Evolutionary conservation across 2,329 filamentous ascomycete species (phyloP).

Genomic region (Raffaelea deltoideospora): DNA sequence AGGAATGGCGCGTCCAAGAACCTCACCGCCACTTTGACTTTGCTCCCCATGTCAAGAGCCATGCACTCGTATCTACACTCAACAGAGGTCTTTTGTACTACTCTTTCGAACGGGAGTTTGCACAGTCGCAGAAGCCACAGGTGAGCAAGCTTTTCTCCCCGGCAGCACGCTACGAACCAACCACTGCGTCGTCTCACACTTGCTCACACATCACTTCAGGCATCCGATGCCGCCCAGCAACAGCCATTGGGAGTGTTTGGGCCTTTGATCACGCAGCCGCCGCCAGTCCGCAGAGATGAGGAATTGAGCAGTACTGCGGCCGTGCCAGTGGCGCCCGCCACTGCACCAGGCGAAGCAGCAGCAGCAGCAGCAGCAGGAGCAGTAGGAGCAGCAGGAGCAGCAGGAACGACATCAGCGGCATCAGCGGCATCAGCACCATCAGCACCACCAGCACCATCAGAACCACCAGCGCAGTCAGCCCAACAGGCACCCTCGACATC

Average conservation of each 20-base stretch:
- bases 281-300: constrained; percentile 20
- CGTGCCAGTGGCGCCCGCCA: too few species aligned
- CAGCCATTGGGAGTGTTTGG: constrained; percentile 41
- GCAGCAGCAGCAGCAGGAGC: too few species aligned
- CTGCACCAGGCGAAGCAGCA: constrained; percentile 19
- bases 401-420: too few species aligned
- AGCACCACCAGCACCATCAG: neutral
- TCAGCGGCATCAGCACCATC: neutral
- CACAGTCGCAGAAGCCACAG: neutral
- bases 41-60: constrained; percentile 48
- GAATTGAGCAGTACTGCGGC: neutral
- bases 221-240: constrained; percentile 24
- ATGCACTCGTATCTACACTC: constrained; percentile 46
- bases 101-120: constrained; percentile 38
- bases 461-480: neutral
- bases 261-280: constrained; percentile 31
- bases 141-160: neutral
- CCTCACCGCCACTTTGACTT: constrained; percentile 49
- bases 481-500: constrained; percentile 2
- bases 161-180: constrained; percentile 20
- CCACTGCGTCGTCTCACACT: constrained; percentile 28
- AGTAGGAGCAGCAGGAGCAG: too few species aligned
- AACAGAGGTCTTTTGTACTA: constrained; percentile 50
- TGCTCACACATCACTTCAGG: constrained; percentile 27
- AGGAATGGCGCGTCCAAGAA: constrained; percentile 50